Conservation (phyloP, 23 red algal species). For the Gracilaria caudata region DNA sequence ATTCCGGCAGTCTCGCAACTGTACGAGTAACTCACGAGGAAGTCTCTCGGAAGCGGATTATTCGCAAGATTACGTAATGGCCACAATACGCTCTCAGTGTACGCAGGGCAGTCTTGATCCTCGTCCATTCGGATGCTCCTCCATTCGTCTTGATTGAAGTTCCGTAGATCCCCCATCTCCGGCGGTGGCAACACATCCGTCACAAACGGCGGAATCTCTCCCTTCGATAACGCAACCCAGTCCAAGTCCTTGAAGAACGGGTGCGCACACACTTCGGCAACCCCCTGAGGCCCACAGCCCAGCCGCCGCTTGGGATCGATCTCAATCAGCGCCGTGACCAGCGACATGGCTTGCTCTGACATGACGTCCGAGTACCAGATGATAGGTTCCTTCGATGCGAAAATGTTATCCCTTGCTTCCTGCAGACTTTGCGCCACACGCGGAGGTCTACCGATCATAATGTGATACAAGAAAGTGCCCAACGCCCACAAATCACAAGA, state of each 20-base stretch:
- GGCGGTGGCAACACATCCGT: constrained; percentile 54
- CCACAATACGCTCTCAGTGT: constrained; percentile 75
- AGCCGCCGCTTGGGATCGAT: constrained; percentile 59
- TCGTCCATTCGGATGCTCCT: constrained; percentile 66
- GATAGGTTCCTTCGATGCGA: constrained; percentile 68
- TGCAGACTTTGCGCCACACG: constrained; percentile 67
- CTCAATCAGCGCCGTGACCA: constrained; percentile 81
- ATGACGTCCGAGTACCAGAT: constrained; percentile 79
- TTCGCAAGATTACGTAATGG: constrained; percentile 56
- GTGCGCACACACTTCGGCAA: constrained; percentile 80
- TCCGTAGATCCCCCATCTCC: constrained; percentile 65
- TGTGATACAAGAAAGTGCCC: constrained; percentile 89
- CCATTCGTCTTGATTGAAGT: constrained; percentile 82
- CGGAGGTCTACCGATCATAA: constrained; percentile 81
- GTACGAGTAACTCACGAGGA: constrained; percentile 59
- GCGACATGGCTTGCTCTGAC: constrained; percentile 75
- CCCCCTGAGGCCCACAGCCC: constrained; percentile 72
- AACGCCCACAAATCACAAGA: constrained; percentile 86
- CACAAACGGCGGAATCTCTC: constrained; percentile 44
- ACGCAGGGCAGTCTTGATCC: constrained; percentile 73
- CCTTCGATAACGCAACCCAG: constrained; percentile 71
- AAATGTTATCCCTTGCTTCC: constrained; percentile 65
- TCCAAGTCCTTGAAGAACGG: constrained; percentile 88
- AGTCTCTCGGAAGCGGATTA: constrained; percentile 60
- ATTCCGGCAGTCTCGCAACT: constrained; percentile 48